Percentiles rank a stretch among this genome's conserved stretches.
These are phyloP conservation scores for Dalbergia cochinchinensis DNA, from an alignment of 306 rosid genomes.

Conservation along the genomic window DNA sequence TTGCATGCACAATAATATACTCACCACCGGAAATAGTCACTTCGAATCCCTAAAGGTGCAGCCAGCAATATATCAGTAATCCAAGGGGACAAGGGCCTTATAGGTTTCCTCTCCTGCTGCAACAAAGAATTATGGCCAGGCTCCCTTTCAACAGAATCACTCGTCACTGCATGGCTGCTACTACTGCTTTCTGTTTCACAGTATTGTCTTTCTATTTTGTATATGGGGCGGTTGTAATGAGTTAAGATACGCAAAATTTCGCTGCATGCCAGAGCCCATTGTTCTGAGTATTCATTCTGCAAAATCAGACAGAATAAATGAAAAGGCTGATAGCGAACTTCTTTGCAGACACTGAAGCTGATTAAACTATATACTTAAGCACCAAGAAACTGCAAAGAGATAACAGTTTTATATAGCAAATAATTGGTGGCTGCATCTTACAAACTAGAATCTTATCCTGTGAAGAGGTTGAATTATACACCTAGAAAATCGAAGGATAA, in stretches of 20 bases:
- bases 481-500: conserved; percentile 28
- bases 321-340: conserved; percentile 5
- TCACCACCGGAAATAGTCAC: conserved; percentile 95
- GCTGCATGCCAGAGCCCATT: conserved; percentile 94
- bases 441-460: conserved; percentile 17
- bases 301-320: conserved; percentile 21
- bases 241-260: conserved; percentile 86
- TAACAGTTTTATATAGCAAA: neutral
- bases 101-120: conserved; percentile 78
- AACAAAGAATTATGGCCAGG: conserved; percentile 49
- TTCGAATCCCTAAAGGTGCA: conserved; percentile 84
- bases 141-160: conserved; percentile 57
- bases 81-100: conserved; percentile 89
- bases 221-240: conserved; percentile 88
- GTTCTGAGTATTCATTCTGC: conserved; percentile 88
- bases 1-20: conserved; percentile 38
- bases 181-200: conserved; percentile 68
- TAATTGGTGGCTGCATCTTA: neutral
- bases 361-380: conserved; percentile 3
- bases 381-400: neutral
- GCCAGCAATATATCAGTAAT: conserved; percentile 81
- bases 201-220: conserved; percentile 63
- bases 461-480: neutral
- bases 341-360: conserved; percentile 23
- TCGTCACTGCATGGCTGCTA: conserved; percentile 66